Percentiles rank a stretch among this genome's conserved stretches.
These are phyloP conservation scores for Trypanosoma cruzi DNA, from an alignment of 208 protist genomes.

Conservation along the genomic window DNA sequence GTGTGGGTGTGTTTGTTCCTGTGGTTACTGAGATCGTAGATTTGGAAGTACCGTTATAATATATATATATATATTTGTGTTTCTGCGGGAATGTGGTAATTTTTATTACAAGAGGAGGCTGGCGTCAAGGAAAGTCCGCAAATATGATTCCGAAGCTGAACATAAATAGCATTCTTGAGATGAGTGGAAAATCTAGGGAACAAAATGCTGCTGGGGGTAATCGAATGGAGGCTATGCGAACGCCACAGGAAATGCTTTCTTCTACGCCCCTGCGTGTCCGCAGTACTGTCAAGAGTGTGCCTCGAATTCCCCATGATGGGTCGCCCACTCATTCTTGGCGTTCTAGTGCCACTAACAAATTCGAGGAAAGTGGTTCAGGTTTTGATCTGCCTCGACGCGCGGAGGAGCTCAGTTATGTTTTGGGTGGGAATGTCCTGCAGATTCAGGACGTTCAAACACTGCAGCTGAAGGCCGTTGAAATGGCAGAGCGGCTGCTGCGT, in stretches of 20 bases:
- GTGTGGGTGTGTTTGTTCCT: background rate
- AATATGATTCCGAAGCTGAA: conserved; percentile 53
- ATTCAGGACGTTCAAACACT: conserved; percentile 48
- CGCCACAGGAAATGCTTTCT: conserved; percentile 4
- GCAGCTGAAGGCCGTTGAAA: conserved; percentile 65
- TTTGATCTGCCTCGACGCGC: conserved; percentile 48
- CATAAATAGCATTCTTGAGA: conserved; percentile 33
- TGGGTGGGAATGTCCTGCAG: conserved; percentile 61
- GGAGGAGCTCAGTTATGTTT: conserved; percentile 43
- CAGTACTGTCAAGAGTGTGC: conserved; percentile 2
- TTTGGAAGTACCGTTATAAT: background rate
- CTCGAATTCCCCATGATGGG: conserved; percentile 3
- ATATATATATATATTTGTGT: too few species aligned
- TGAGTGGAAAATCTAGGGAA: background rate
- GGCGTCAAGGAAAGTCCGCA: background rate
- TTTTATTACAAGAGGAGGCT: background rate
- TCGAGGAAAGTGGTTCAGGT: conserved; percentile 12
- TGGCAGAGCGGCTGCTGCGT: conserved; percentile 50
- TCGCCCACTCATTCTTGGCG: conserved; percentile 11
- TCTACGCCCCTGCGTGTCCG: conserved; percentile 30
- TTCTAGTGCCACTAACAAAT: background rate
- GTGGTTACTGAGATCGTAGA: too few species aligned
- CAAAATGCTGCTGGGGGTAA: conserved; percentile 4
- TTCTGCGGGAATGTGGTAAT: too few species aligned
- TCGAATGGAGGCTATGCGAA: conserved; percentile 3